Conservation (phyloP, 164 flowering plant genomes). For the Tinospora cordifolia region DNA sequence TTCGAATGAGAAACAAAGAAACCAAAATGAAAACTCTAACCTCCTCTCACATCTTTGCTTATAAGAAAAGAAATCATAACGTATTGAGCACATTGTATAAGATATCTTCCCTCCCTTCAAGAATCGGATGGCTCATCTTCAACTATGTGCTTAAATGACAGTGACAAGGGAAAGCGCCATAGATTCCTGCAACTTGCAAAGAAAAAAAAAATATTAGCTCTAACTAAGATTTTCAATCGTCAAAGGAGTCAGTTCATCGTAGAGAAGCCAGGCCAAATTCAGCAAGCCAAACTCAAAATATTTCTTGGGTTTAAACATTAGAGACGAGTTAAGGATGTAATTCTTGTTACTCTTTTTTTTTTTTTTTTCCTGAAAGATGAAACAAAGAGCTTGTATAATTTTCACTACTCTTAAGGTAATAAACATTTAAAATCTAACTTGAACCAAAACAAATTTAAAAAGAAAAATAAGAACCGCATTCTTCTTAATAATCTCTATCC, state of each 20-base stretch:
- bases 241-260: background rate
- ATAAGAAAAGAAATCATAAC: background rate
- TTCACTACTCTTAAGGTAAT: background rate
- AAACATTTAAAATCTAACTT: background rate
- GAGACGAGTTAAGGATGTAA: background rate
- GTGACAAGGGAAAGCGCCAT: background rate
- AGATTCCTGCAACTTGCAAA: background rate
- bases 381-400: too few species aligned
- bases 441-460: background rate
- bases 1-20: background rate
- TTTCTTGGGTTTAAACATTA: background rate
- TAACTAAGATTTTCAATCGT: background rate
- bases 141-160: background rate
- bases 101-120: background rate
- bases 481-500: too few species aligned
- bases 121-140: background rate
- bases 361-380: too few species aligned
- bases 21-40: background rate
- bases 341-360: background rate
- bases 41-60: slow-evolving; percentile 3
- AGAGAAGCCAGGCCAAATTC: background rate
- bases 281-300: background rate
- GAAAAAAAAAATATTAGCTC: background rate
- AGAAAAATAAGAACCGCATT: background rate
- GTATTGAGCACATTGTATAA: background rate